Base-by-base conservation (phyloP, 2,329 filamentous ascomycete genomes). In the Ceratocystis cubensis region DNA sequence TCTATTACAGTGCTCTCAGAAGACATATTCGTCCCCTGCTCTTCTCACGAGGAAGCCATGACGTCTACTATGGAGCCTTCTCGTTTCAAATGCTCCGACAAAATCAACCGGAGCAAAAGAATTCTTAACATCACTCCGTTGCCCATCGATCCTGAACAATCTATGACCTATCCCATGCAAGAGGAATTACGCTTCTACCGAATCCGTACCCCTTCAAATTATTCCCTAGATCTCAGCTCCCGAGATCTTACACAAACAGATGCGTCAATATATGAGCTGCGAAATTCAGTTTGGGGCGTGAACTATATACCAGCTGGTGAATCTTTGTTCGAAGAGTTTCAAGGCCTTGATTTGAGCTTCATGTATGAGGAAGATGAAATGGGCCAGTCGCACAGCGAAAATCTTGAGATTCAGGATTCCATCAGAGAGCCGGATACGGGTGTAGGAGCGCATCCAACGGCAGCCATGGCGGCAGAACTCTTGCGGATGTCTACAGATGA, bases 11-110 rank as follows among this genome's bases (percentile, higher is more conserved):
- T 10, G 6, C n/a, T 66, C 20, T 33, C 61, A 6, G 45, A 59
- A 22, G 22, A 48, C 50, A 48, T 66, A 5, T 66, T 66, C 28
- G 33, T 66, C 25, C 61, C 59, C 10, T 48, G 66, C 65, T 33
- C 64, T 64, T 25, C 28, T 67, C 44, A 65, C 44, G 41, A 69
- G 66, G 41, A 63, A 57, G 22, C 69, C 30, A 41, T 61, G 8
- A 44, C 22, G 5, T 64, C 62, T 15, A 5, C 20, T 15, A 20
- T 46, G 15, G 61, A 28, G 20, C 41, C 41, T n/a, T 20, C 15
- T 57, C 22, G 25, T 17, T 57, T 57, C 10, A 28, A 5, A n/a
- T 15, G 28, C 2, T 6, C 30, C 13, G 0, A 10, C 8, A 5
- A 3, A 1, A 7, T 57, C 17, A 1, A 5, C 5, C 25, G 30